Evolutionary conservation across 352 stramenopile genomes (phyloP), one percentile per base, ranked within the genome.

Genomic region (Pythium phragmitis): DNA sequence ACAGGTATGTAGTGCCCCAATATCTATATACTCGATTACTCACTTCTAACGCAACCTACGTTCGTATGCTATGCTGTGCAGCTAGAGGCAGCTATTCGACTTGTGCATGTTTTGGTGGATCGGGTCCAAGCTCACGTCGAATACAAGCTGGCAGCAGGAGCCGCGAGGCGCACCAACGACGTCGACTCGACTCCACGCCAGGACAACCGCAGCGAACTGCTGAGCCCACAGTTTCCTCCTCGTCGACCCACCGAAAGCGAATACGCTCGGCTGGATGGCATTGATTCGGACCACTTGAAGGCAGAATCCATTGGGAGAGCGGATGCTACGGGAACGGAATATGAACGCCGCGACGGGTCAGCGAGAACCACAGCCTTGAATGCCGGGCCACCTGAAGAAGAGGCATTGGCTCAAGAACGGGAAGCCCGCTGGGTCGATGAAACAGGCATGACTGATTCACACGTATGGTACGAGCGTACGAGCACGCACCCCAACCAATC

Each of bases 81-180:
- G 65, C 30, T 91, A 14, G 80, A 89, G 7, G 72, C 80, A 12
- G 79, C 70, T 3, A 79, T 67, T 52, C 67, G 49, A 5, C 59
- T 83, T 50, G 46, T 91, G 55, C 69, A 60, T 17, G 64, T 61
- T 7, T 49, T 89, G 0, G 76, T 91, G 23, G 68, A 87, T 17
- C 69, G 70, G 19, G 66, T 89, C 3, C 77, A 91, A 57, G 30
- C 65, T 2, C 70, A 87, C 66, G 16, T 89, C 41, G 72, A 85
- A 54, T 77, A 80, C 23, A 84, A 88, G 49, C n/a, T 62, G 6
- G 55, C 26, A 13, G 42, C 36, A 41, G 26, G 28, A 17, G 23
- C 39, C 7, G 17, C 37, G 53, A 23, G 28, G 4, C 53, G 39
- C 14, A 41, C 28, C 23, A 60, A 7, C 17, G 53, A 60, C 5